Percentiles rank a stretch among this genome's conserved stretches.
Conservation (phyloP, 352 stramenopile species). For the Aphanomyces invadans region DNA sequence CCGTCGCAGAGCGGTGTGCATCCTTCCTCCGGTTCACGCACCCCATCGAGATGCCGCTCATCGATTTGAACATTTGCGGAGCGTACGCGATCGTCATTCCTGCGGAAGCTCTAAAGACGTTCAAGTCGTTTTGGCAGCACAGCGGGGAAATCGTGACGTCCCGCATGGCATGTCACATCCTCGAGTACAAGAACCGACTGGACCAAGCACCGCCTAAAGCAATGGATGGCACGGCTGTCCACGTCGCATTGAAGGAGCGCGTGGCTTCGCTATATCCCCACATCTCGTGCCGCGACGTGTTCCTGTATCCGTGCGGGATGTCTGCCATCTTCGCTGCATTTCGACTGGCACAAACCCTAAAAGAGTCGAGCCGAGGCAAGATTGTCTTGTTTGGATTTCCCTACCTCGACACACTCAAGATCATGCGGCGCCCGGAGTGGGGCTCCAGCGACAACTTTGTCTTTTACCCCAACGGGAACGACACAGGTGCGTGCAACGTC, state of each 20-base stretch:
- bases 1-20: conserved; percentile 43
- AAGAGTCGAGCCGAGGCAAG: conserved; percentile 5
- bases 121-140: conserved; percentile 91
- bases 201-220: neutral
- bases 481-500: conserved; percentile 32
- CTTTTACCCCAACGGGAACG: conserved; percentile 84
- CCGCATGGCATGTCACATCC: conserved; percentile 62
- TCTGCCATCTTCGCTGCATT: conserved; percentile 77
- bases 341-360: conserved; percentile 49
- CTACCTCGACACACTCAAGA: conserved; percentile 92
- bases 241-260: conserved; percentile 40
- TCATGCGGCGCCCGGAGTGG: conserved; percentile 82
- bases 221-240: conserved; percentile 28
- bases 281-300: conserved; percentile 35
- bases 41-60: conserved; percentile 13
- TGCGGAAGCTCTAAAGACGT: conserved; percentile 56
- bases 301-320: conserved; percentile 86
- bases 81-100: conserved; percentile 34
- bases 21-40: conserved; percentile 51
- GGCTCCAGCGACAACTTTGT: conserved; percentile 62
- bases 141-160: conserved; percentile 88
- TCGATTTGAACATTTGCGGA: conserved; percentile 33
- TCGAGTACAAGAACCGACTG: conserved; percentile 24
- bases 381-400: conserved; percentile 87
- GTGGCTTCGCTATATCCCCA: conserved; percentile 42